Conservation (phyloP, 371 early-diverging fungal genomes). For the Lichtheimia ramosa region DNA sequence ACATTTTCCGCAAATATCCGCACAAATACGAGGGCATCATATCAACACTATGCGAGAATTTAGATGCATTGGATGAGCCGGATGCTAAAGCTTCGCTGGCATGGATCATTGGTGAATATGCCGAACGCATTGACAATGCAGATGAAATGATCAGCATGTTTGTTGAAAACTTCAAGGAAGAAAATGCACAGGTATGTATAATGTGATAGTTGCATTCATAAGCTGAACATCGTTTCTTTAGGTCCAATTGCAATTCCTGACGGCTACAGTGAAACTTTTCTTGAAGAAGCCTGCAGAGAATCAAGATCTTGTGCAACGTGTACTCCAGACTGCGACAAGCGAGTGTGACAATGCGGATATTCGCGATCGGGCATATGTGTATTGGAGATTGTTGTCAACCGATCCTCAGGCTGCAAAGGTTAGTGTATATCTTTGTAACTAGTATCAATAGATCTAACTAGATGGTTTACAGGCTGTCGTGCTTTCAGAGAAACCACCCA, state of each 20-base stretch:
- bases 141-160: slow-evolving; percentile 84
- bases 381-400: slow-evolving; percentile 94
- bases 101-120: slow-evolving; percentile 97
- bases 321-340: slow-evolving; percentile 86
- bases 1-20: slow-evolving; percentile 95
- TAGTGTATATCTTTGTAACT: not conserved
- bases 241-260: slow-evolving; percentile 87
- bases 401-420: slow-evolving; percentile 85
- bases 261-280: slow-evolving; percentile 90
- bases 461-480: slow-evolving; percentile 55
- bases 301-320: slow-evolving; percentile 84
- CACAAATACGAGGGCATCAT: slow-evolving; percentile 90
- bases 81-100: slow-evolving; percentile 95
- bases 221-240: slow-evolving; percentile 7
- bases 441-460: not conserved
- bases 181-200: slow-evolving; percentile 64
- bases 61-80: slow-evolving; percentile 90
- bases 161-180: slow-evolving; percentile 69
- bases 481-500: slow-evolving; percentile 91
- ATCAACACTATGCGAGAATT: slow-evolving; percentile 83
- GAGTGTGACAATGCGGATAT: slow-evolving; percentile 94
- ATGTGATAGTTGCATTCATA: not conserved
- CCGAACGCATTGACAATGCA: slow-evolving; percentile 90
- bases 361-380: slow-evolving; percentile 94
- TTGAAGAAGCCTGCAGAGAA: slow-evolving; percentile 86